These are phyloP conservation scores for Suillus luteus DNA, from an alignment of 768 basidiomycete genomes.

Conservation along the genomic window DNA sequence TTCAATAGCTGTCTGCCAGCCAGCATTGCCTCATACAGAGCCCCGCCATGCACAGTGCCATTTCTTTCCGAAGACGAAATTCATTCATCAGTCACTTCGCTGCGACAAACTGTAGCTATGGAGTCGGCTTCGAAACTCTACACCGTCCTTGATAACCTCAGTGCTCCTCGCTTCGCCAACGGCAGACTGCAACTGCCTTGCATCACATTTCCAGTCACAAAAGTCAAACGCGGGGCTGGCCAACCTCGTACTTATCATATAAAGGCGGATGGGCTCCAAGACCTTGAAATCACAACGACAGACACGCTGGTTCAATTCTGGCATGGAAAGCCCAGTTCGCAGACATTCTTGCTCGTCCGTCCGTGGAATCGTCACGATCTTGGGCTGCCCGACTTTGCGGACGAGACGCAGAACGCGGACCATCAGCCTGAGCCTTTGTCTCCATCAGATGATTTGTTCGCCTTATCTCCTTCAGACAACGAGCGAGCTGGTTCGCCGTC, in stretches of 20 bases:
- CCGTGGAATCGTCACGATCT: neutral
- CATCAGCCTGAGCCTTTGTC: neutral
- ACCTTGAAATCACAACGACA: neutral
- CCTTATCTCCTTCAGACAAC: neutral
- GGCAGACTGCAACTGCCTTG: neutral
- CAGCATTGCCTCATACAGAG: neutral
- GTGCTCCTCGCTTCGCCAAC: neutral
- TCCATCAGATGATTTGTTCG: too few relatives aligned
- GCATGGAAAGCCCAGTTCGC: neutral
- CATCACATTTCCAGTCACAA: neutral
- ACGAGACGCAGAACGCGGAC: neutral
- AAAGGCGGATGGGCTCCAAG: neutral
- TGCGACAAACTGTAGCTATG: neutral
- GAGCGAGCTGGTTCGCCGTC: neutral
- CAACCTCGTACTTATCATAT: neutral
- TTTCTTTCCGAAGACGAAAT: neutral
- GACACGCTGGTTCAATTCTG: neutral
- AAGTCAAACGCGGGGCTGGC: neutral
- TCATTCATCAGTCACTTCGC: neutral
- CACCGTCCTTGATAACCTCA: neutral
- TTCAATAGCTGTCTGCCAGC: neutral
- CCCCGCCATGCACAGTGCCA: neutral
- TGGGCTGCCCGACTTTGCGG: neutral
- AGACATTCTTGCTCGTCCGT: neutral
- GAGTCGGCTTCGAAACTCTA: neutral